Percentiles rank a stretch among this genome's conserved stretches.
Conservation (phyloP, 1,284 basidiomycete species). For the Ganoderma boninense region DNA sequence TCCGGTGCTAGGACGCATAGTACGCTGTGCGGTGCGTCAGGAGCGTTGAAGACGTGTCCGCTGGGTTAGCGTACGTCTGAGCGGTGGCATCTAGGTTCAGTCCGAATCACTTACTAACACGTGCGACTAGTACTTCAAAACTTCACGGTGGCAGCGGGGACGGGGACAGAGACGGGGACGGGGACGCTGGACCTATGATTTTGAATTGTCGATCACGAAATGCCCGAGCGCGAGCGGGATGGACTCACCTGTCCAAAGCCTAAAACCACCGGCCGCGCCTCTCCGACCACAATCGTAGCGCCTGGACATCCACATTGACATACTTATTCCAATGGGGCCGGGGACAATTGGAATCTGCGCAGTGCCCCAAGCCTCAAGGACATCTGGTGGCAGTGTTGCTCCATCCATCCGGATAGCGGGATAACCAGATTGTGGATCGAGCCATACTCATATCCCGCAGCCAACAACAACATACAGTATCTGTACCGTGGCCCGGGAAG, state of each 20-base stretch:
- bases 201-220: neutral
- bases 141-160: too few relatives aligned
- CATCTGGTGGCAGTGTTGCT: neutral
- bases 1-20: neutral
- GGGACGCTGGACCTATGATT: neutral
- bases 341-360: neutral
- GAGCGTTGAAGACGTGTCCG: neutral
- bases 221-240: neutral
- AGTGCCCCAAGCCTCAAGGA: neutral
- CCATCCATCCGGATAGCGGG: neutral
- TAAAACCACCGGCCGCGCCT: neutral
- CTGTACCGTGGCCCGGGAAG: neutral
- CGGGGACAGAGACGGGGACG: neutral
- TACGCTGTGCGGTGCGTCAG: neutral
- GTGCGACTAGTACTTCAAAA: too few relatives aligned
- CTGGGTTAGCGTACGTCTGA: neutral
- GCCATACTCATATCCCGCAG: neutral
- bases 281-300: neutral
- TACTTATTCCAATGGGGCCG: neutral
- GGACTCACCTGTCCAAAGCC: neutral
- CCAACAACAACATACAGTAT: neutral
- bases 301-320: neutral
- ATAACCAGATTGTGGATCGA: neutral
- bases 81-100: neutral
- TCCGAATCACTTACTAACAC: neutral